Base-by-base conservation (phyloP, 2,329 filamentous ascomycete species). In the Microsporum canis region DNA sequence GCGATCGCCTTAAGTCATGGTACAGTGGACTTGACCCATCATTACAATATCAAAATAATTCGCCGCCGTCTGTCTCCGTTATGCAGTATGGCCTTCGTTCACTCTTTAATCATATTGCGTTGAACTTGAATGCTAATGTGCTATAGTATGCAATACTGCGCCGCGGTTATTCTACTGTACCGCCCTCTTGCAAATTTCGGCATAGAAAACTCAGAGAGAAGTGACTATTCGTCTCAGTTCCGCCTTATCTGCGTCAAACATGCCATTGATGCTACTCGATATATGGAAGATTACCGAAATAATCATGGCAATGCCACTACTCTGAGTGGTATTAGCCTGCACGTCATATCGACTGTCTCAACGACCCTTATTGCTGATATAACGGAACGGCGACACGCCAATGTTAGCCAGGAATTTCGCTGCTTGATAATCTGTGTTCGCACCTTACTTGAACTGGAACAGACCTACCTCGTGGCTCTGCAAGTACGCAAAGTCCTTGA, bases 361-460 rank as follows among this genome's bases (percentile, higher is more conserved):
- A 65, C 63, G 14, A 63, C 61, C 3, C 55, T 65, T 31, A 61
- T 65, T 3, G 63, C 64, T 7, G 56, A 62, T 31, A 63, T 65
- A 17, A 47, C 63, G 2, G 64, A 65, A 43, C 36, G 58, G 27
- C 39, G 55, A 17, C 57, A 63, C 12, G 57, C 43, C 3, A 60
- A 64, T 27, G 57, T 61, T 7, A 58, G 59, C 38, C 31, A 29
- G 12, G 57, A 65, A 38, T 61, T 64, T 57, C 58, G 59, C 5
- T 62, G 58, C 27, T 29, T 65, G 38, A 63, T 62, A 39, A 31
- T 58, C n/a, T 65, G 64, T 60, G 63, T 65, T 14, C 59, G 61
- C 10, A 63, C 64, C 7, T 63, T 65, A 23, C 34, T 60, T 10
- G 64, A 65, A 34, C 56, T 65, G 17, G 64, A 65, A 57, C 60